phyloP scores from a whole-genome alignment of 176 grass and related monocot genomes.

The Alopecurus myosuroides region DNA sequence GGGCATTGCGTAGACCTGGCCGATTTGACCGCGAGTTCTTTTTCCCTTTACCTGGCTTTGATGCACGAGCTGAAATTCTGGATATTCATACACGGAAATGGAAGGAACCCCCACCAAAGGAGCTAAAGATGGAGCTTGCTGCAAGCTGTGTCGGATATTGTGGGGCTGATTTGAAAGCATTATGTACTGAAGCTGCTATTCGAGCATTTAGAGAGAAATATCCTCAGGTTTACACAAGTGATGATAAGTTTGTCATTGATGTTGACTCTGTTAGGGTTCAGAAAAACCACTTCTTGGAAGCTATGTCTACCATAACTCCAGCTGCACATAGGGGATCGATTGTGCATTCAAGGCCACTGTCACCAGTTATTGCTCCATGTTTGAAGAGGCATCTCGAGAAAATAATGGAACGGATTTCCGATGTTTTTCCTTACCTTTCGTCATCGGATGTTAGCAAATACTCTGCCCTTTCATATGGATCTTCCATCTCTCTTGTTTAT shows the following conservation, averaged over 20 bases:
- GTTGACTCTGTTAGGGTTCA: conserved; percentile 79
- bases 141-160: conserved; percentile 98
- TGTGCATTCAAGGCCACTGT: conserved; percentile 90
- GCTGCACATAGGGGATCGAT: conserved; percentile 87
- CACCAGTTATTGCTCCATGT: conserved; percentile 71
- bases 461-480: conserved; percentile 65
- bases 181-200: conserved; percentile 98
- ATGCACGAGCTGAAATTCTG: conserved; percentile 88
- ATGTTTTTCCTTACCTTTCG: conserved; percentile 82
- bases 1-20: conserved; percentile 90
- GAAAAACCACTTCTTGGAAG: conserved; percentile 96
- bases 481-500: conserved; percentile 89
- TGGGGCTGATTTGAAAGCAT: conserved; percentile 95
- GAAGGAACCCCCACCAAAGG: conserved; percentile 81
- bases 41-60: conserved; percentile 96
- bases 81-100: conserved; percentile 98
- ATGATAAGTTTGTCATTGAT: conserved; percentile 99
- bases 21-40: conserved; percentile 97
- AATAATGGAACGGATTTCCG: conserved; percentile 76
- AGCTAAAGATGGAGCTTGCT: conserved; percentile 90
- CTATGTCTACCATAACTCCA: conserved; percentile 97
- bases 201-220: conserved; percentile 96
- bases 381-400: conserved; percentile 80
- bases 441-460: conserved; percentile 61
- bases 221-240: conserved; percentile 98